These are phyloP conservation scores for Flaveria robusta DNA, from an alignment of 129 eudicot species.

Conservation along the genomic window DNA sequence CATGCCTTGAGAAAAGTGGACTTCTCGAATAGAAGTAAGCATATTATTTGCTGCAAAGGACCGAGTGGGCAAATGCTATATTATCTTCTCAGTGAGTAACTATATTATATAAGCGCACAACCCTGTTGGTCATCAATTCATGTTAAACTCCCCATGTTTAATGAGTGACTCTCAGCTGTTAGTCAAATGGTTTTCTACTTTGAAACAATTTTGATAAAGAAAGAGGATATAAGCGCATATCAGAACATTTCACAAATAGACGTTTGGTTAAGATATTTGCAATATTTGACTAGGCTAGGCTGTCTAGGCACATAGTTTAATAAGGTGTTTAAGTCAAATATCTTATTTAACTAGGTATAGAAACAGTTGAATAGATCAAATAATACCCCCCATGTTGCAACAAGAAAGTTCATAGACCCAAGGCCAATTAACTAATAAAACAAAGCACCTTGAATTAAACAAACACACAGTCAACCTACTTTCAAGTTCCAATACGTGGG, in stretches of 20 bases:
- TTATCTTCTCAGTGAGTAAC: background rate
- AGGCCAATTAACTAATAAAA: constrained; percentile 1
- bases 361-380: constrained; percentile 8
- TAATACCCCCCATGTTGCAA: constrained; percentile 13
- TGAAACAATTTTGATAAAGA: background rate
- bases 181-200: background rate
- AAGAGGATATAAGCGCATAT: background rate
- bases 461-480: background rate
- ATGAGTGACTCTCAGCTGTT: background rate
- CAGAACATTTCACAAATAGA: background rate
- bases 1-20: background rate
- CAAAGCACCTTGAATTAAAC: background rate
- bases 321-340: background rate
- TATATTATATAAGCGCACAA: constrained; percentile 11
- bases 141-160: background rate
- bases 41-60: constrained; percentile 1
- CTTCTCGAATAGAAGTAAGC: background rate
- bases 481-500: background rate
- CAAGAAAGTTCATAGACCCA: constrained; percentile 6
- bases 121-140: constrained; percentile 6
- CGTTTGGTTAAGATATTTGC: background rate
- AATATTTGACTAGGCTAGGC: background rate
- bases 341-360: background rate
- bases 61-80: background rate
- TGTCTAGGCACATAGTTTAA: background rate